Evolutionary conservation across 1,139 yeast genomes (phyloP).

Genomic region (Suhomyces bribrorum): DNA sequence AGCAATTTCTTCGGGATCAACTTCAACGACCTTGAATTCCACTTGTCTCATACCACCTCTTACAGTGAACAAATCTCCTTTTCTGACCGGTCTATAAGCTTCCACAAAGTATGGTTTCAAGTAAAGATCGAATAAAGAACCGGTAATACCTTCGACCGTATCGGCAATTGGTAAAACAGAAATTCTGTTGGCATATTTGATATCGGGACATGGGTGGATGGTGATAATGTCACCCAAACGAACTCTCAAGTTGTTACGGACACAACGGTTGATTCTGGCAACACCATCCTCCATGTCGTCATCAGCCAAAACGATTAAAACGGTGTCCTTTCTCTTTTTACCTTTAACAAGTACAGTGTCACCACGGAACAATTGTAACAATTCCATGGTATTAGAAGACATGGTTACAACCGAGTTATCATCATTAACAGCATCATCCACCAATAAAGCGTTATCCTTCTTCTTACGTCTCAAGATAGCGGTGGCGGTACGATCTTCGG

Average conservation of each 20-base stretch:
- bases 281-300: slow-evolving; percentile 97
- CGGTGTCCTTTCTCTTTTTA: slow-evolving; percentile 97
- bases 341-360: slow-evolving; percentile 98
- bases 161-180: slow-evolving; percentile 98
- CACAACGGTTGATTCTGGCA: slow-evolving; percentile 92
- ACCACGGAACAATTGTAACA: slow-evolving; percentile 92
- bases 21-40: slow-evolving; percentile 96
- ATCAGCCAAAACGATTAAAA: slow-evolving; percentile 92
- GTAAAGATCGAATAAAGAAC: slow-evolving; percentile 95
- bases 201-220: slow-evolving; percentile 95
- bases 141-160: slow-evolving; percentile 96
- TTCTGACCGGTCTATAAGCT: slow-evolving; percentile 98
- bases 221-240: slow-evolving; percentile 91
- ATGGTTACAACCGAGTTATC: slow-evolving; percentile 96
- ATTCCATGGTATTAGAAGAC: slow-evolving; percentile 94
- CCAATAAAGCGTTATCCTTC: slow-evolving; percentile 91
- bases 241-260: slow-evolving; percentile 90
- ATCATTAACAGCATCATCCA: slow-evolving; percentile 96
- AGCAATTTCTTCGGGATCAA: slow-evolving; percentile 96
- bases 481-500: slow-evolving; percentile 91
- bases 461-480: slow-evolving; percentile 96
- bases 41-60: slow-evolving; percentile 99
- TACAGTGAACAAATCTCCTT: slow-evolving; percentile 94
- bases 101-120: slow-evolving; percentile 98
- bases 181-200: slow-evolving; percentile 90